Base-by-base conservation (phyloP, 345 rosid genomes). In the Murraya paniculata region DNA sequence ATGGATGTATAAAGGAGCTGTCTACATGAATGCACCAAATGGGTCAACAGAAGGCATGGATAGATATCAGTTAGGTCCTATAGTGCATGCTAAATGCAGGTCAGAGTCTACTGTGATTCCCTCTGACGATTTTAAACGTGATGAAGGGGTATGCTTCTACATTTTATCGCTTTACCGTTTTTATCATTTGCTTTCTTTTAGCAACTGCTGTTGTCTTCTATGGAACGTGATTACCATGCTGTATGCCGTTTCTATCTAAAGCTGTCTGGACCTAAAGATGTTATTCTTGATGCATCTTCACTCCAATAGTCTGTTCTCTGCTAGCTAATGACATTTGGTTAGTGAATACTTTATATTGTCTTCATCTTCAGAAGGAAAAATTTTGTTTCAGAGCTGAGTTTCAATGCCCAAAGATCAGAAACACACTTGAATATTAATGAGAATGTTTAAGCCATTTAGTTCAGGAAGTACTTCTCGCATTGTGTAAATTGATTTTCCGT, bases 1-100 rank as follows among this genome's bases (percentile, higher is more conserved):
- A 81, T 97, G 99, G 99, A 97, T 97, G 98, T 97, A 97, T 79
- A 97, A 82, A 84, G 99, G 98, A 39, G 94, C 98, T 45, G 98
- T 94, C 61, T 97, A 97, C 91, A 85, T 91, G 93, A 94, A 97
- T 89, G 91, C 90, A 38, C 89, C 89, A n/a, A 82, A 78, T 60
- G 97, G 90, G 77, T 82, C 85, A 31, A 81, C 78, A 73, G 77
- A 73, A 70, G 91, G 91, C 79, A 68, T 90, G 89, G 98, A 91
- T 85, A 89, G 93, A 75, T 92, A 94, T 77, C 90, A 84, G 66
- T 84, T 94, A 87, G 98, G 99, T 79, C 98, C 97, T 18, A 97
- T 97, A 80, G 99, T 97, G 71, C 99, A 97, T 89, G 98, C 94
- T 66, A 97, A 97, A 86, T 97, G 99, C 93, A 86, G 90, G 86